phyloP scores from a whole-genome alignment of 495 filamentous ascomycete genomes.

The Penicillium roqueforti region DNA sequence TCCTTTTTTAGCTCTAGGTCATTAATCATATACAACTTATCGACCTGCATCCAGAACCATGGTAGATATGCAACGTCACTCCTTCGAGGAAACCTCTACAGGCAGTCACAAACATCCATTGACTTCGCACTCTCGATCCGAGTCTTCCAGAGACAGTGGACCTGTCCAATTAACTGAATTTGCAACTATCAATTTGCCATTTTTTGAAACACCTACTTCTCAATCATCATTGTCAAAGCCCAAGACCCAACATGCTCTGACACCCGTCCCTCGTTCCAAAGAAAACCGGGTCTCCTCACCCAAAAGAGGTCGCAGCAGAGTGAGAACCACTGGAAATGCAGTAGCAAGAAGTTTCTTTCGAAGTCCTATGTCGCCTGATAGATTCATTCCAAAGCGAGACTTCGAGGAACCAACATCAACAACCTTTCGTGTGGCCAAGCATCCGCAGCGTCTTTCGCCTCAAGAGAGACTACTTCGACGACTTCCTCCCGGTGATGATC shows the following conservation, averaged over 20 bases:
- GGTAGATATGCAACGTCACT: slow-evolving; percentile 26
- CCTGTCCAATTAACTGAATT: slow-evolving; percentile 18
- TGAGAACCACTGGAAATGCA: slow-evolving; percentile 8
- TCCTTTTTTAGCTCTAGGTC: slow-evolving; percentile 19
- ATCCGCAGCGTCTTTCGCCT: slow-evolving; percentile 52
- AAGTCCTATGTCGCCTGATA: slow-evolving; percentile 48
- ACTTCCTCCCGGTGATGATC: slow-evolving; percentile 55
- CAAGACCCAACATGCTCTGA: background rate
- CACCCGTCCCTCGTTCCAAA: slow-evolving; percentile 5
- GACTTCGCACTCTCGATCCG: slow-evolving; percentile 11
- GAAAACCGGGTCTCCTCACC: slow-evolving; percentile 11
- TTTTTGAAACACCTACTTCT: slow-evolving; percentile 17
- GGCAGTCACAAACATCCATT: slow-evolving; percentile 10
- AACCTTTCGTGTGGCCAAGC: slow-evolving; percentile 62
- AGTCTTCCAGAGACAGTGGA: slow-evolving; percentile 9
- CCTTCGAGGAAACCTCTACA: slow-evolving; percentile 20
- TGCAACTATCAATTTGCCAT: slow-evolving; percentile 18
- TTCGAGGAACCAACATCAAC: slow-evolving; percentile 44
- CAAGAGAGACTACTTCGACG: slow-evolving; percentile 59
- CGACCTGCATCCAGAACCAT: slow-evolving; percentile 14
- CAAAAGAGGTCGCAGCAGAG: slow-evolving; percentile 17
- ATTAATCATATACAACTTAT: slow-evolving; percentile 2
- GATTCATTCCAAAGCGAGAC: slow-evolving; percentile 62
- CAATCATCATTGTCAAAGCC: slow-evolving; percentile 12
- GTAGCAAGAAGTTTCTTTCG: slow-evolving; percentile 8